A percentile compares a stretch with the other conserved stretches of the same genome.
Evolutionary conservation across 805 yeast species (phyloP).

Genomic region (Suhomyces sp.): DNA sequence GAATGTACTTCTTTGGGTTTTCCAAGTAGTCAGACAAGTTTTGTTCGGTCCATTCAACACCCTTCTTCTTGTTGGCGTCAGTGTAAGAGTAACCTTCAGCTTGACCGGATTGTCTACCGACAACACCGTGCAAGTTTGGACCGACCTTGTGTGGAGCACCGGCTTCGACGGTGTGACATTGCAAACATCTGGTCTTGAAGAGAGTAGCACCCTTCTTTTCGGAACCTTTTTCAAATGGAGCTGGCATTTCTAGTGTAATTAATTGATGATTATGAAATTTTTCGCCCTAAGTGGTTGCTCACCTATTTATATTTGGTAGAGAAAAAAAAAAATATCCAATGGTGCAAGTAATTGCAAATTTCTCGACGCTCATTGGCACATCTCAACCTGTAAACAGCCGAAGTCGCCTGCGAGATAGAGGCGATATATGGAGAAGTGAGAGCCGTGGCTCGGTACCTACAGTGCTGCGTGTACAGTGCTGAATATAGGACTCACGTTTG

Average conservation of each 20-base stretch:
- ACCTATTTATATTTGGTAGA: constrained; percentile 2
- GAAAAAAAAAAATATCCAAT: constrained; percentile 6
- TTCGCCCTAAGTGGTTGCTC: neutral
- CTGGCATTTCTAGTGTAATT: constrained; percentile 33
- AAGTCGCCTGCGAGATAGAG: neutral
- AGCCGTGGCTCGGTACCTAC: neutral
- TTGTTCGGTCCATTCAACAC: constrained; percentile 83
- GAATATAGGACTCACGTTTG: neutral
- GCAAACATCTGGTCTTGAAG: constrained; percentile 98
- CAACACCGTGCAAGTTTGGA: constrained; percentile 94
- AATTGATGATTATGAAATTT: constrained; percentile 1
- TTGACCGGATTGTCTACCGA: constrained; percentile 89
- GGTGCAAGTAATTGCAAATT: constrained; percentile 8
- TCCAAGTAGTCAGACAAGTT: constrained; percentile 92
- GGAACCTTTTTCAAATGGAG: constrained; percentile 40
- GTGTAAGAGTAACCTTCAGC: constrained; percentile 95
- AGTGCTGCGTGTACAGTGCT: neutral
- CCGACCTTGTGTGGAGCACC: constrained; percentile 99
- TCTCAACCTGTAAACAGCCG: neutral
- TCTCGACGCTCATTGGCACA: constrained; percentile 10
- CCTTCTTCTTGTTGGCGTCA: constrained; percentile 97
- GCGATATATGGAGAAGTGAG: neutral
- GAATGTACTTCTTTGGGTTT: constrained; percentile 99
- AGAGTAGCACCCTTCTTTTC: constrained; percentile 90
- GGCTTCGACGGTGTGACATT: constrained; percentile 95